Conservation (phyloP, 2,329 filamentous ascomycete species). For the Paraconiothyrium sp. region DNA sequence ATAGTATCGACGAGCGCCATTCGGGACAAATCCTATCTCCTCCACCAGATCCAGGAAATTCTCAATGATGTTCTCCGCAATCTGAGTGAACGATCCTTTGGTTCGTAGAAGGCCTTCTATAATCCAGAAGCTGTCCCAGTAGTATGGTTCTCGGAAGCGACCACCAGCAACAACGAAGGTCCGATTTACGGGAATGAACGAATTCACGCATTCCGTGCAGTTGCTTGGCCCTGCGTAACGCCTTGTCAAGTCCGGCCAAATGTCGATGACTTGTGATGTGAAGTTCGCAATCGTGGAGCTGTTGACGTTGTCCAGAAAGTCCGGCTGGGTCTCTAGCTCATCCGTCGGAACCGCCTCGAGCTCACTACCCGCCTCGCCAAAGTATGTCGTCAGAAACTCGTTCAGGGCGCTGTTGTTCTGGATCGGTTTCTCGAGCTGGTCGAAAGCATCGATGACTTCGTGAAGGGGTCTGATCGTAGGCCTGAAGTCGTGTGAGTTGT, state of each 20-base stretch:
- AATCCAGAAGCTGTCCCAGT: slow-evolving; percentile 78
- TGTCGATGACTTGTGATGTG: slow-evolving; percentile 70
- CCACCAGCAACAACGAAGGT: slow-evolving; percentile 76
- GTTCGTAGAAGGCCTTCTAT: slow-evolving; percentile 72
- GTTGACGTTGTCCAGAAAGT: slow-evolving; percentile 65
- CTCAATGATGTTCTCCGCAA: slow-evolving; percentile 73
- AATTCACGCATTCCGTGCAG: slow-evolving; percentile 69
- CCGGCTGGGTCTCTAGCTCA: slow-evolving; percentile 65
- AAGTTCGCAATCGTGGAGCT: slow-evolving; percentile 70
- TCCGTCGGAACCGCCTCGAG: slow-evolving; percentile 63
- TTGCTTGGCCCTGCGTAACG: slow-evolving; percentile 59
- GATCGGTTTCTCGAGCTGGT: slow-evolving; percentile 67
- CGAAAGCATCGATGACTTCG: slow-evolving; percentile 70
- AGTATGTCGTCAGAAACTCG: slow-evolving; percentile 69
- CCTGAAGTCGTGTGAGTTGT: slow-evolving; percentile 50
- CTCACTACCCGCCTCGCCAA: slow-evolving; percentile 71
- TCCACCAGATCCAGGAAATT: slow-evolving; percentile 76
- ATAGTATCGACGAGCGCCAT: slow-evolving; percentile 74
- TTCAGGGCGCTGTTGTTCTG: slow-evolving; percentile 70
- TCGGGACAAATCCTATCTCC: slow-evolving; percentile 71
- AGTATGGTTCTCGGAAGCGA: slow-evolving; percentile 76
- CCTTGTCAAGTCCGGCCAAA: slow-evolving; percentile 74
- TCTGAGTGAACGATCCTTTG: slow-evolving; percentile 69
- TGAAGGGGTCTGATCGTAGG: slow-evolving; percentile 68
- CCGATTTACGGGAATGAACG: slow-evolving; percentile 72